phyloP scores from a whole-genome alignment of 441 rosid species.

The Gossypium gossypioides region DNA sequence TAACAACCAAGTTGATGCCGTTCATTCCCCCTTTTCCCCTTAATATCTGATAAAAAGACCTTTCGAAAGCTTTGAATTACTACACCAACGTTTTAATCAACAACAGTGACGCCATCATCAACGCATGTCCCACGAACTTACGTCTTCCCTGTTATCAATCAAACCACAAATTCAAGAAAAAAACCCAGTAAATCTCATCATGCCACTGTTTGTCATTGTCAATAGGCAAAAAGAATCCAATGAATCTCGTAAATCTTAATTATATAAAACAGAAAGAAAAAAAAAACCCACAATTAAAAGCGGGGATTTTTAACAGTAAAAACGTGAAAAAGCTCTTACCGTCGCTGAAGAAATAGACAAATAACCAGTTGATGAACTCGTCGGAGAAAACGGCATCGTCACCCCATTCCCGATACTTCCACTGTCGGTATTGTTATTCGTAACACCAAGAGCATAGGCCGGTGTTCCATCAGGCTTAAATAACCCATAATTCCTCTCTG shows the following conservation, averaged over 20 bases:
- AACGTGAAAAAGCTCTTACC: slow-evolving; percentile 23
- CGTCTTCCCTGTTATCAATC: slow-evolving; percentile 20
- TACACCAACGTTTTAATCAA: slow-evolving; percentile 2
- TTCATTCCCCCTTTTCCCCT: slow-evolving; percentile 15
- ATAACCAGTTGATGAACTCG: slow-evolving; percentile 53
- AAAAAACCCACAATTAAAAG: not conserved
- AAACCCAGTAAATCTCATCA: not conserved
- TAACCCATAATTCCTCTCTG: slow-evolving; percentile 88
- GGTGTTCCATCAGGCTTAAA: slow-evolving; percentile 82
- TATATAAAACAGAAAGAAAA: not conserved
- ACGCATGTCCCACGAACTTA: not conserved
- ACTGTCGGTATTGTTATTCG: slow-evolving; percentile 18
- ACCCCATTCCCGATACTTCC: not conserved
- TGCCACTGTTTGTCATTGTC: not conserved
- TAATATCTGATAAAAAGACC: not conserved
- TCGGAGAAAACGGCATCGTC: slow-evolving; percentile 21
- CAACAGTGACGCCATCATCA: slow-evolving; percentile 3
- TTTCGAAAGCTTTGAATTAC: not conserved
- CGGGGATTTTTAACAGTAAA: not conserved
- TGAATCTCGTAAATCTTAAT: not conserved
- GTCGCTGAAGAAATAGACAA: slow-evolving; percentile 54
- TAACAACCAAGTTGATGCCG: slow-evolving; percentile 14
- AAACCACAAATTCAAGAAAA: not conserved
- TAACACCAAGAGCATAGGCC: slow-evolving; percentile 47
- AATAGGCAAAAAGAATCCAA: not conserved